phyloP scores from a whole-genome alignment of 768 basidiomycete species.

The Pleurotus citrinopileatus region DNA sequence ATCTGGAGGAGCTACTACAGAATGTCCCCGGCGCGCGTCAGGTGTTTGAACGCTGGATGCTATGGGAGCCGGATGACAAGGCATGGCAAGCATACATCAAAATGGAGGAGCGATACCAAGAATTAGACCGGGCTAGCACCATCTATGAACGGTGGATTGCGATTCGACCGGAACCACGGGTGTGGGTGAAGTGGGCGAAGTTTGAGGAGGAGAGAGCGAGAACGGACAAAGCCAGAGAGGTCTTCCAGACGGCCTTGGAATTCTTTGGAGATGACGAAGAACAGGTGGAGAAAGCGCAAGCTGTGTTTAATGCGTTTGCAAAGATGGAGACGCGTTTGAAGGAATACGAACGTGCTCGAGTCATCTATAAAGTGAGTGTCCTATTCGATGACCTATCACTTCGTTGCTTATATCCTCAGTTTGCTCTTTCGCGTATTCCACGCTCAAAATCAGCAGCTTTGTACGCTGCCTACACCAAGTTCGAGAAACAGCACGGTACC shows the following conservation, averaged over 20 bases:
- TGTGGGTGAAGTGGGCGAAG: slow-evolving; percentile 83
- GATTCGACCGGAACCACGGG: slow-evolving; percentile 72
- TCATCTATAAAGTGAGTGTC: slow-evolving; percentile 88
- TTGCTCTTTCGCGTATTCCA: slow-evolving; percentile 90
- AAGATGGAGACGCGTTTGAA: slow-evolving; percentile 97
- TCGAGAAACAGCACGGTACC: slow-evolving; percentile 97
- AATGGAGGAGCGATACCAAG: slow-evolving; percentile 90
- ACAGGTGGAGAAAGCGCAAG: slow-evolving; percentile 94
- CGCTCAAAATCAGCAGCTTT: slow-evolving; percentile 86
- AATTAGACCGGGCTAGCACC: slow-evolving; percentile 86
- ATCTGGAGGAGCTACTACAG: slow-evolving; percentile 94
- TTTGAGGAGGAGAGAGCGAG: slow-evolving; percentile 83
- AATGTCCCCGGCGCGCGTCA: slow-evolving; percentile 96
- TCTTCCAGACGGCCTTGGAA: slow-evolving; percentile 88
- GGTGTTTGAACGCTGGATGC: slow-evolving; percentile 99
- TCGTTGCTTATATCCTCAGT: slow-evolving; percentile 43
- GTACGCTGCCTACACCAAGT: slow-evolving; percentile 93
- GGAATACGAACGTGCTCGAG: slow-evolving; percentile 94
- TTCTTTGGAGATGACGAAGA: slow-evolving; percentile 89
- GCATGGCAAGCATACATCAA: slow-evolving; percentile 99
- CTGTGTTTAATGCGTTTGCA: slow-evolving; percentile 85
- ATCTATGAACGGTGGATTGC: slow-evolving; percentile 93
- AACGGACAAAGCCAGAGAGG: slow-evolving; percentile 75
- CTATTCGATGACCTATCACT: neutral
- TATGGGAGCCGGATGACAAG: slow-evolving; percentile 99